Evolutionary conservation across 1,284 basidiomycete genomes (phyloP).

Genomic region (Ustilago sp.): DNA sequence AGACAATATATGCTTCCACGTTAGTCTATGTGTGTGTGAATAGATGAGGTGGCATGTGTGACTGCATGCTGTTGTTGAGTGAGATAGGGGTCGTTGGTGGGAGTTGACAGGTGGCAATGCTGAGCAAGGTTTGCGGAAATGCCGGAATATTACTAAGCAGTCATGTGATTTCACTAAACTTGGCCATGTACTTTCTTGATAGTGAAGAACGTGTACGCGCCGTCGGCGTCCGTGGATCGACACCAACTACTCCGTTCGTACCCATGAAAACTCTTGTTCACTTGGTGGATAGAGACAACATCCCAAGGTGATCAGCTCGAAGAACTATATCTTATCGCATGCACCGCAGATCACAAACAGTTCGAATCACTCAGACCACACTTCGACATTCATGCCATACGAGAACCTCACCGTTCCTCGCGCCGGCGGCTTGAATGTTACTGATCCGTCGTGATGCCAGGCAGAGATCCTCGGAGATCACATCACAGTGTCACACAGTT

Average conservation of each 20-base stretch:
- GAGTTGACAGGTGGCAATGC: too few species aligned
- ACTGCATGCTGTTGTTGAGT: too few species aligned
- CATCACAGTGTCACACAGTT: background rate
- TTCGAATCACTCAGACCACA: slow-evolving; percentile 2
- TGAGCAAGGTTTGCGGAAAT: too few species aligned
- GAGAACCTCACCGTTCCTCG: background rate
- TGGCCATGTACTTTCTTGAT: background rate
- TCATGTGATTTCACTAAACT: too few species aligned
- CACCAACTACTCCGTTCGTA: background rate
- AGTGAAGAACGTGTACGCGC: background rate
- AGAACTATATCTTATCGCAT: background rate
- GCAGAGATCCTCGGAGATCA: background rate
- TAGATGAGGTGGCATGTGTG: too few species aligned
- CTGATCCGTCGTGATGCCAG: background rate
- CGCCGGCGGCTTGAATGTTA: background rate
- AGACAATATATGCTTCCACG: too few species aligned
- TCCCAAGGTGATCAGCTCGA: background rate
- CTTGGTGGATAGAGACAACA: too few species aligned
- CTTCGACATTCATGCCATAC: background rate
- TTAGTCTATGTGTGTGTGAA: too few species aligned
- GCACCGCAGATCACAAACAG: background rate
- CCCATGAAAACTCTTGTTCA: background rate
- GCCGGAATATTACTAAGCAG: too few species aligned
- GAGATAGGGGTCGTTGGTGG: too few species aligned
- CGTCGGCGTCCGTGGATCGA: background rate